A percentile compares a stretch with the other conserved stretches of the same genome.
Conservation (phyloP, 441 rosid genomes). For the Populus hybrid region DNA sequence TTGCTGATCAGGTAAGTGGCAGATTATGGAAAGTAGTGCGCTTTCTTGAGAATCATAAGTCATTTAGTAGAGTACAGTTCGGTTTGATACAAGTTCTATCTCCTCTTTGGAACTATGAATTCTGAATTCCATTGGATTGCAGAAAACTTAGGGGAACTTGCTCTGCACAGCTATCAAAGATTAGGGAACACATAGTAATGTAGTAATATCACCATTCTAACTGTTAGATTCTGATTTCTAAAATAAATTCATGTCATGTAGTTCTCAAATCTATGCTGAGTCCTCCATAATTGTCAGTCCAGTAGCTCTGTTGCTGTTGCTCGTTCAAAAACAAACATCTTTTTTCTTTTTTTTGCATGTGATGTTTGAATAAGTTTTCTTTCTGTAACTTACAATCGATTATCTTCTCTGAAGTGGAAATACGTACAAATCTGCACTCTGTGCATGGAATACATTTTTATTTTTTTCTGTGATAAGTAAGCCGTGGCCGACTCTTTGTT, state of each 20-base stretch:
- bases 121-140: background rate
- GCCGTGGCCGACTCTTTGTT: background rate
- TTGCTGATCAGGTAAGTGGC: slow-evolving; percentile 63
- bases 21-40: background rate
- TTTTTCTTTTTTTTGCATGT: background rate
- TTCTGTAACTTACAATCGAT: background rate
- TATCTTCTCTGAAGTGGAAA: background rate
- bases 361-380: background rate
- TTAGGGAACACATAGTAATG: background rate
- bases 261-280: background rate
- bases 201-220: background rate
- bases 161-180: background rate
- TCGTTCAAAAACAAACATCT: background rate
- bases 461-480: background rate
- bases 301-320: background rate
- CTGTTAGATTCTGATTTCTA: background rate
- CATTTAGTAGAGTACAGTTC: background rate
- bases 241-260: background rate
- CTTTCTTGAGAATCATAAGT: background rate
- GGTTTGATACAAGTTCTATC: background rate
- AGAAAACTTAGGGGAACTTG: background rate
- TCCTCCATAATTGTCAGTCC: background rate
- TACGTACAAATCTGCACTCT: background rate
- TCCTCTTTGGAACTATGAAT: background rate
- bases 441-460: background rate